phyloP scores from a whole-genome alignment of 2,329 filamentous ascomycete genomes.

The Escovopsis sp. region DNA sequence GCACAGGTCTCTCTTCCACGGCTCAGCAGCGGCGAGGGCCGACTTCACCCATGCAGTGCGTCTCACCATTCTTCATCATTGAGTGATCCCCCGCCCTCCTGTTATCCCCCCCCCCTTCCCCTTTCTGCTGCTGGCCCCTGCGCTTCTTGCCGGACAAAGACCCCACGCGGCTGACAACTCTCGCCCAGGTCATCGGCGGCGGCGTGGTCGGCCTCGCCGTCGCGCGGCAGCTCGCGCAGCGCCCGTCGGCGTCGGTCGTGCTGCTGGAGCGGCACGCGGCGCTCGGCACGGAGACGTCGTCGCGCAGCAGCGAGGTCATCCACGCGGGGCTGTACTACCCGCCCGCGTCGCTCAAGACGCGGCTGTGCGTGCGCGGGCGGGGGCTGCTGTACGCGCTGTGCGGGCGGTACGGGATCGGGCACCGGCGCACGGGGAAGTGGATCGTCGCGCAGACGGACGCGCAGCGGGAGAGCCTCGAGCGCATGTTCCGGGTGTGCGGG shows the following conservation, averaged over 20 bases:
- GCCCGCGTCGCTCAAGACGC: conserved; percentile 59
- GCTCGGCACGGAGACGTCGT: conserved; percentile 74
- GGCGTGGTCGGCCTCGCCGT: conserved; percentile 67
- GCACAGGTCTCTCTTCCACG: conserved; percentile 18
- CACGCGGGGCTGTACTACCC: conserved; percentile 93
- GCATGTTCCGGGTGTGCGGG: conserved; percentile 31
- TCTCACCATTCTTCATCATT: too few species aligned
- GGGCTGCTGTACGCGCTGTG: conserved; percentile 70
- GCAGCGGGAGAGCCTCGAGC: conserved; percentile 50
- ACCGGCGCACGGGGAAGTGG: conserved; percentile 78
- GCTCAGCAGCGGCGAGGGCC: conserved; percentile 16
- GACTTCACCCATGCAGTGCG: conserved; percentile 34
- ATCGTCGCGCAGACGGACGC: conserved; percentile 70
- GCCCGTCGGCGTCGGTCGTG: conserved; percentile 49
- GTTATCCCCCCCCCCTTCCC: background rate
- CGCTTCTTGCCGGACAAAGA: background rate
- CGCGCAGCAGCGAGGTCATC: conserved; percentile 89
- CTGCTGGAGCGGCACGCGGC: conserved; percentile 66
- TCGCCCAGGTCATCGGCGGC: conserved; percentile 37
- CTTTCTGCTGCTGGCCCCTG: background rate
- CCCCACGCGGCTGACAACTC: background rate
- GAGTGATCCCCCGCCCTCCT: background rate
- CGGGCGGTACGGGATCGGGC: conserved; percentile 46
- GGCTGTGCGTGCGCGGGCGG: conserved; percentile 66
- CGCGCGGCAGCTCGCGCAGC: conserved; percentile 55